A percentile compares a stretch with the other conserved stretches of the same genome.
phyloP scores from a whole-genome alignment of 176 grass and related monocot genomes.

The Echinochloa phyllopogon region DNA sequence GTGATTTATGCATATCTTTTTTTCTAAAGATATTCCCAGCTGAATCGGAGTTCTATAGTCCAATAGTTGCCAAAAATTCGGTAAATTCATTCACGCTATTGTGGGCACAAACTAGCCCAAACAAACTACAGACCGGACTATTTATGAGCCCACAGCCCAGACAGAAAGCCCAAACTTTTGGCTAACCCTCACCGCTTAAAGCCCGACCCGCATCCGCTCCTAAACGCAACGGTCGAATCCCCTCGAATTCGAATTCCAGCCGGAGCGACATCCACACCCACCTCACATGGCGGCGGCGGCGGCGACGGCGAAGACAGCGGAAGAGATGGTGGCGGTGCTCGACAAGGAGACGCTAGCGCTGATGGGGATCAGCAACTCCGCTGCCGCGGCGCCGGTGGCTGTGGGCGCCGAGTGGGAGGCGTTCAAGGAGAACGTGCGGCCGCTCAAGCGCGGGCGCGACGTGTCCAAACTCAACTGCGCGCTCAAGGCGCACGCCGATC shows the following conservation, averaged over 20 bases:
- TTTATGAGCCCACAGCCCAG: neutral
- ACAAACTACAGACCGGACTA: neutral
- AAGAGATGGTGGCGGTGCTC: conserved; percentile 15
- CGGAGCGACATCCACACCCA: conserved; percentile 3
- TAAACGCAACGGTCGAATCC: conserved; percentile 34
- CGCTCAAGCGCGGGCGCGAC: conserved; percentile 94
- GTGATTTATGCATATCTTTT: neutral
- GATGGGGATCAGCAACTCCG: conserved; percentile 23
- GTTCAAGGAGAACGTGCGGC: conserved; percentile 94
- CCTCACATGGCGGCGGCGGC: conserved; percentile 45
- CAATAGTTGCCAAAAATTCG: too few relatives aligned
- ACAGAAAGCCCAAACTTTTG: neutral
- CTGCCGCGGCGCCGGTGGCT: conserved; percentile 40
- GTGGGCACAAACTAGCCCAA: conserved; percentile 5
- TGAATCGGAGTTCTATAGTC: too few relatives aligned
- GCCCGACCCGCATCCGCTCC: conserved; percentile 39
- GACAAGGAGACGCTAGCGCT: conserved; percentile 46
- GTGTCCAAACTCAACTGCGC: conserved; percentile 76
- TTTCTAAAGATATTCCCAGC: neutral
- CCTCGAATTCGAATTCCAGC: conserved; percentile 43
- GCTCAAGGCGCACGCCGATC: conserved; percentile 64
- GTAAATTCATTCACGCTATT: neutral
- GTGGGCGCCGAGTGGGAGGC: conserved; percentile 70
- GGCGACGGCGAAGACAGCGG: neutral
- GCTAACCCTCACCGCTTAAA: conserved; percentile 26